Conservation (phyloP, 805 yeast genomes). For the Hanseniaspora clermontiae region DNA sequence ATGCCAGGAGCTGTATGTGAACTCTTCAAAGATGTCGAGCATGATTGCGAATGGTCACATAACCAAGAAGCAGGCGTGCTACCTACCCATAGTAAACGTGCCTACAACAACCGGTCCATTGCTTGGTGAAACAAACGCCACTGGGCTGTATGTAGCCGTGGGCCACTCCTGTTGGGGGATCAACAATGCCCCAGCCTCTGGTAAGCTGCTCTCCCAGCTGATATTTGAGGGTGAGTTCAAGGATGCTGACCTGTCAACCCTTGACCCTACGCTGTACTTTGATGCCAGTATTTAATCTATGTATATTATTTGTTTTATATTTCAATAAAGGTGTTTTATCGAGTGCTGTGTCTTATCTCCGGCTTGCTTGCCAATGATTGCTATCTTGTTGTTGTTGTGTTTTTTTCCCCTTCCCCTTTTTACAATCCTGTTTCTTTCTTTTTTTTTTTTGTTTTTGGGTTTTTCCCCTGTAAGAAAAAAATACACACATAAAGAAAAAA, state of each 20-base stretch:
- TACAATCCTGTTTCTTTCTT: no score
- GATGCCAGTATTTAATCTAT: slow-evolving; percentile 42
- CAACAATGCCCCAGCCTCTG: slow-evolving; percentile 94
- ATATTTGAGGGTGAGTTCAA: slow-evolving; percentile 68
- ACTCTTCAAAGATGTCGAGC: slow-evolving; percentile 64
- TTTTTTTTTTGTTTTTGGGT: no score
- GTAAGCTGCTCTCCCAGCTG: slow-evolving; percentile 81
- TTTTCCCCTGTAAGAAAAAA: no score
- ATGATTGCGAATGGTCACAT: slow-evolving; percentile 62
- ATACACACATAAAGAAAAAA: no score
- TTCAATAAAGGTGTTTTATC: background rate
- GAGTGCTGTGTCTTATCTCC: background rate
- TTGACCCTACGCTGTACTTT: slow-evolving; percentile 79
- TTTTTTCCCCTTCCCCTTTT: background rate
- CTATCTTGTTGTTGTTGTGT: background rate
- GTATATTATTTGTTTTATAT: background rate
- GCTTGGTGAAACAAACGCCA: slow-evolving; percentile 85
- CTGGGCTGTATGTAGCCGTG: slow-evolving; percentile 62
- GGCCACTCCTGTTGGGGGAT: slow-evolving; percentile 99
- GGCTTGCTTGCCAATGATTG: background rate
- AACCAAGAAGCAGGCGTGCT: slow-evolving; percentile 82
- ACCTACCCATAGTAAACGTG: slow-evolving; percentile 84
- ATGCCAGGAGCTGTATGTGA: slow-evolving; percentile 75
- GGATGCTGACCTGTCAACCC: slow-evolving; percentile 65
- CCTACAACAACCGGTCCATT: slow-evolving; percentile 89